These are phyloP conservation scores for Boeremia lycopersici DNA, from an alignment of 2,329 filamentous ascomycete species.

Conservation along the genomic window DNA sequence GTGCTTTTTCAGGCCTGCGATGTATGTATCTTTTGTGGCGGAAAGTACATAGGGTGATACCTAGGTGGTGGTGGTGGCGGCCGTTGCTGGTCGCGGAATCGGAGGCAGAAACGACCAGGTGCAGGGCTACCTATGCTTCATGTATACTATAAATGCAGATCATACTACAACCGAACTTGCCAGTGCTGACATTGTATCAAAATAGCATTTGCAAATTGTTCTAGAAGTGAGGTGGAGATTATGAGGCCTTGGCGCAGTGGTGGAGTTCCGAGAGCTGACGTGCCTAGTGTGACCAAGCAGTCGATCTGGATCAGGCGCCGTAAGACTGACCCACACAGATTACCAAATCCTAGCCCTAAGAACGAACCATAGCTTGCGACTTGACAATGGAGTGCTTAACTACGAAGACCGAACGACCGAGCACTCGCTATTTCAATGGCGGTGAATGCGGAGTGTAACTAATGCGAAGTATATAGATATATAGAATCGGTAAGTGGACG, in stretches of 20 bases:
- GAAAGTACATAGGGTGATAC: conserved; percentile 36
- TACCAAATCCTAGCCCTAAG: background rate
- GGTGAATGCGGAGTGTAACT: background rate
- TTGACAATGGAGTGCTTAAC: background rate
- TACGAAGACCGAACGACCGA: background rate
- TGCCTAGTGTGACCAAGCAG: background rate
- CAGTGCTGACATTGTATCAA: background rate
- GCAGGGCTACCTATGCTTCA: too few species aligned
- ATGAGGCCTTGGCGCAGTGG: background rate
- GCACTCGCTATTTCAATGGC: background rate
- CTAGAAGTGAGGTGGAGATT: background rate
- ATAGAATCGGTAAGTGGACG: background rate
- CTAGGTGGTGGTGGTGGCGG: too few species aligned
- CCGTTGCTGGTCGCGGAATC: too few species aligned
- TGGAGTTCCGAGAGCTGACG: background rate
- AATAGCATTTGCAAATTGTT: background rate
- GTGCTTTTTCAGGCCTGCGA: conserved; percentile 45
- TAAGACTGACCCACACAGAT: background rate
- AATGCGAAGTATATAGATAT: background rate
- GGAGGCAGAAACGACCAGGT: too few species aligned
- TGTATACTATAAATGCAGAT: too few species aligned
- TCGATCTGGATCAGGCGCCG: background rate
- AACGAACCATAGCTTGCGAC: too few species aligned
- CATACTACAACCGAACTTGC: background rate
- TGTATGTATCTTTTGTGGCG: conserved; percentile 47